phyloP scores from a whole-genome alignment of 768 basidiomycete genomes.

The Cystofilobasidium bisporidii region DNA sequence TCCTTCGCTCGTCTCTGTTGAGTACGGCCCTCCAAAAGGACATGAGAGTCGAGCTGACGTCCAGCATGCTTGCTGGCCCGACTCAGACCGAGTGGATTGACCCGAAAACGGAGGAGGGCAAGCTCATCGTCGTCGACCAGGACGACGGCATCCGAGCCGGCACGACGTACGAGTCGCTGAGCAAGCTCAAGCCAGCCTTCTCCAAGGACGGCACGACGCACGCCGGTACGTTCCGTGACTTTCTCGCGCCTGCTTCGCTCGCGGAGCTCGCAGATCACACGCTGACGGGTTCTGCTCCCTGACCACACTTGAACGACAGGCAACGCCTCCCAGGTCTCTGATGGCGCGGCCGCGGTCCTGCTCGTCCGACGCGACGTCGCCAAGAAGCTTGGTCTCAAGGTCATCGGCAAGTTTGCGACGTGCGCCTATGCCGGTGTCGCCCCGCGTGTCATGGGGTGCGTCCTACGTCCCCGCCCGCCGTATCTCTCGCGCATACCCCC shows the following conservation, averaged over 20 bases:
- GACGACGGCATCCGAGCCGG: slow-evolving; percentile 84
- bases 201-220: slow-evolving; percentile 61
- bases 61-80: neutral
- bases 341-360: slow-evolving; percentile 83
- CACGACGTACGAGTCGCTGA: slow-evolving; percentile 64
- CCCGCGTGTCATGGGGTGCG: slow-evolving; percentile 67
- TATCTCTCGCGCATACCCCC: neutral
- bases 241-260: neutral
- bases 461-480: neutral
- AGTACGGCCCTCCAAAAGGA: neutral
- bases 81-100: slow-evolving; percentile 52
- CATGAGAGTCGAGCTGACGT: too few relatives aligned
- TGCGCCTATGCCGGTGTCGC: slow-evolving; percentile 67
- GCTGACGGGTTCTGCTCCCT: slow-evolving; percentile 1
- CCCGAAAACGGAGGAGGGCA: slow-evolving; percentile 61
- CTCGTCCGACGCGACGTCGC: slow-evolving; percentile 71
- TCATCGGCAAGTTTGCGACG: slow-evolving; percentile 73
- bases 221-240: slow-evolving; percentile 46
- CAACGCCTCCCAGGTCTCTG: slow-evolving; percentile 82
- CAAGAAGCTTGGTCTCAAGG: slow-evolving; percentile 69
- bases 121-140: slow-evolving; percentile 58
- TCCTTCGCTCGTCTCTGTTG: neutral
- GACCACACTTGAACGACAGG: slow-evolving; percentile 42
- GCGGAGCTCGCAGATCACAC: too few relatives aligned
- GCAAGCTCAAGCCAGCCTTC: slow-evolving; percentile 81